Evolutionary conservation across 306 rosid genomes (phyloP).

Genomic region (Prunus mume): DNA sequence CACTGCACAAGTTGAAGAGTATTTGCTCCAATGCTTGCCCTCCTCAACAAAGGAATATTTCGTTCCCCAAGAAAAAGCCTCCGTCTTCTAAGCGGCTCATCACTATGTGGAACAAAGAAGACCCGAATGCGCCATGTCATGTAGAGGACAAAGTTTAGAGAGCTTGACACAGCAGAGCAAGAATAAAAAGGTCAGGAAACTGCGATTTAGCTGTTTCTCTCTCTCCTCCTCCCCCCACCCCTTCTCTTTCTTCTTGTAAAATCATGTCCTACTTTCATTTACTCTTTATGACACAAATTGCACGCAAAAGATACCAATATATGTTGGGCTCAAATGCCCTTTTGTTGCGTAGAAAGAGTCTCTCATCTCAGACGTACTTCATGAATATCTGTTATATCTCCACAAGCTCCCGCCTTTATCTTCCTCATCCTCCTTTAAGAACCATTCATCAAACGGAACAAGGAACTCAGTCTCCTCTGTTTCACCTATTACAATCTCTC

Average conservation of each 20-base stretch:
- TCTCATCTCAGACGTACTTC: not conserved
- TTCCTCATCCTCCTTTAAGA: not conserved
- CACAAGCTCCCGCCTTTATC: not conserved
- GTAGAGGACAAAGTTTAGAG: not conserved
- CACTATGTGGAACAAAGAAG: not conserved
- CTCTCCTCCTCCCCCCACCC: not conserved
- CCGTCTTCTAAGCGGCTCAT: conserved; percentile 12
- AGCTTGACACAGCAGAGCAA: not conserved
- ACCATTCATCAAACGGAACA: not conserved
- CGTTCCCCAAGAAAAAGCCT: conserved; percentile 36
- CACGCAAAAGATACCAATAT: not conserved
- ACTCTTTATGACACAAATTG: not conserved
- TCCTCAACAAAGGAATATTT: conserved; percentile 26
- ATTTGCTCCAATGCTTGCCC: conserved; percentile 18
- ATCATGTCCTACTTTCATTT: not conserved
- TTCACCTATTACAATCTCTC: not conserved
- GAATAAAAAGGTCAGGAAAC: not conserved
- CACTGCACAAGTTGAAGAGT: conserved; percentile 45
- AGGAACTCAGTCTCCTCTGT: not conserved
- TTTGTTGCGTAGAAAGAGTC: not conserved
- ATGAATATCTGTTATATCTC: not conserved
- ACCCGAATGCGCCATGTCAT: not conserved
- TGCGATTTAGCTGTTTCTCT: not conserved
- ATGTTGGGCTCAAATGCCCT: not conserved
- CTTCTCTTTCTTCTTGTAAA: not conserved